Evolutionary conservation across 306 rosid genomes (phyloP), one percentile per base, ranked within the genome.

Genomic region (Vicia villosa): DNA sequence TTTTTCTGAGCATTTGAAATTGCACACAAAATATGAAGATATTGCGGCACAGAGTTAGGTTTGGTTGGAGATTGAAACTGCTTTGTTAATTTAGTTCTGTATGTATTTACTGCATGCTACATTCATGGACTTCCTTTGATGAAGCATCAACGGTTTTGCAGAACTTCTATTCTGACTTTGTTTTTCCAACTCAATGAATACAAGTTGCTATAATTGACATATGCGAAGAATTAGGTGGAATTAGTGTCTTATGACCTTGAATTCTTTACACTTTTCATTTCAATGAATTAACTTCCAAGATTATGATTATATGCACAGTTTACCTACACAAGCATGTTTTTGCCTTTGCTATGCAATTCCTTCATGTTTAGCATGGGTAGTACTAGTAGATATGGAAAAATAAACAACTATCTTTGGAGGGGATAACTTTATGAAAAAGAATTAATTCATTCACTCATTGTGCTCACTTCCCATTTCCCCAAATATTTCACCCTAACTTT

Each of bases 1-100:
- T 66, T 69, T 63, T 52, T 74, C 3, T 30, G 60, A 21, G 54
- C 68, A 24, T 57, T 74, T 24, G 55, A 68, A 73, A 60, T 75
- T 49, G 26, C 41, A 12, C 57, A 52, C 28, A 72, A 9, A 49
- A 37, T 38, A 73, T 55, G 68, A 52, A 40, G 46, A 20, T 71
- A 51, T 17, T 8, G 59, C 3, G 19, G 41, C 21, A 11, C 47
- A 40, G n/a, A 58, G 34, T 69, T 66, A 13, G 68, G 68, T 65
- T 70, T 70, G 66, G 46, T 42, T 51, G 50, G 69, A 63, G 15
- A 46, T 54, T 34, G 66, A 52, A 43, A 32, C 36, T 65, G 63
- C 49, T 68, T 58, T 36, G 41, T 52, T 70, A 64, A 20, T 24
- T 56, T 51, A 55, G 20, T 68, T 76, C 57, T 63, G 54, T 62